Evolutionary conservation across 495 filamentous ascomycete species (phyloP), one percentile per base, ranked within the genome.

Genomic region (Penicillium subrubescens): DNA sequence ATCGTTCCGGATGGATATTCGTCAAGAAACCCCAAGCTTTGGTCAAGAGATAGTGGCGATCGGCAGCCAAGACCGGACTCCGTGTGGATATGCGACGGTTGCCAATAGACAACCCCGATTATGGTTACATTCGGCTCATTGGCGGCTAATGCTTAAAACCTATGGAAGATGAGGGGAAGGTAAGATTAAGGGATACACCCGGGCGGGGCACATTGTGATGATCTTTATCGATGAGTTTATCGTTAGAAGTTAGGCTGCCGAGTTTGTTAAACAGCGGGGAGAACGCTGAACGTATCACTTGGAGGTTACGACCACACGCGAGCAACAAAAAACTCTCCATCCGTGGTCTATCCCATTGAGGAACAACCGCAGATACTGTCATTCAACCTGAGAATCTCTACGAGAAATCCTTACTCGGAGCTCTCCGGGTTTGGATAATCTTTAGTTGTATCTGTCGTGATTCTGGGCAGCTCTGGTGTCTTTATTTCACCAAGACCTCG

Each of bases 1-100:
- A 27, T 14, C 31, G 6, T 21, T 31, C 25, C 56, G 56, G 15
- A 43, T n/a, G 35, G 3, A 12, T 7, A 44, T 58, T 58, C 21
- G 56, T 29, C 39, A 44, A 25, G 12, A 33, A 27, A 44, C 10
- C 3, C 12, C 23, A 58, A 58, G 56, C 34, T 17, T 58, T 33
- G 35, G 27, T 43, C 34, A 31, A 27, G 37, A 43, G n/a, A 15
- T 15, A 6, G 44, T 41, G 39, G 35, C 27, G 56, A 29, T 58
- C 39, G 37, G 35, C 56, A 29, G 56, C 35, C 25, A 58, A 58
- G 56, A 44, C 56, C 56, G 56, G 56, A 58, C 37, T 58, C 56
- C 56, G 37, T 0, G 53, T 56, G 53, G 33, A 37, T 56, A 17
- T 31, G 50, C 27, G 50, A 53, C 50, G 50, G 50, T n/a, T 53